Evolutionary conservation across 805 yeast genomes (phyloP), one percentile per base, ranked within the genome.

Genomic region (Candida lessepsii): DNA sequence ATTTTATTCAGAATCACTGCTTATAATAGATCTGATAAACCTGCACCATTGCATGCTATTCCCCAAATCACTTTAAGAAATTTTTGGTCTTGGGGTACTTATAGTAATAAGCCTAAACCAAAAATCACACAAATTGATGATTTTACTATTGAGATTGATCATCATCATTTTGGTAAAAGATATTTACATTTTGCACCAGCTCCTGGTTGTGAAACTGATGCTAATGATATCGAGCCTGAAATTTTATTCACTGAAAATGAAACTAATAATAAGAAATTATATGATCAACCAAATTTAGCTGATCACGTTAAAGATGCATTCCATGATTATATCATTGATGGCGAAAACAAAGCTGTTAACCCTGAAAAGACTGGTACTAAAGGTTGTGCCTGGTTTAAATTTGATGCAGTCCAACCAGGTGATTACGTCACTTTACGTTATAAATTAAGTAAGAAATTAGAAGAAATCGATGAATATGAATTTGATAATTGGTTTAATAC

Each of bases 41-140:
- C 93, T 4, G 96, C 96, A n/a, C 95, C 96, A 2, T 67, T 89
- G 44, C 95, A 88, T 61, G 75, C 90, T 31, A 62, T 86, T 45
- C 97, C 97, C 8, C 96, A 89, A 50, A 64, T 86, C 21, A 79
- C 81, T 49, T 86, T 82, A 64, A 76, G 96, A 65, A 89, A 89
- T 64, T 86, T 93, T 11, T 89, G 97, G 97, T 68, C 83, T n/a
- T 89, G 96, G 96, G 87, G 90, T 33, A 65, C 72, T 9, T 71
- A 73, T 45, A n/a, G n/a, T n/a, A 80, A 76, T 42, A 41, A 43
- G 11, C 60, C 57, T 40, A 80, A 76, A 47, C 88, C 89, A 9
- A 52, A 58, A 11, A 57, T 79, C 47, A 62, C 60, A 16, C 60
- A 67, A 35, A 60, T 63, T 29, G 61, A 58, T 29, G 59, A 65